These are phyloP conservation scores for Trypethelium eluteriae DNA, from an alignment of 495 filamentous ascomycete species.

Conservation along the genomic window DNA sequence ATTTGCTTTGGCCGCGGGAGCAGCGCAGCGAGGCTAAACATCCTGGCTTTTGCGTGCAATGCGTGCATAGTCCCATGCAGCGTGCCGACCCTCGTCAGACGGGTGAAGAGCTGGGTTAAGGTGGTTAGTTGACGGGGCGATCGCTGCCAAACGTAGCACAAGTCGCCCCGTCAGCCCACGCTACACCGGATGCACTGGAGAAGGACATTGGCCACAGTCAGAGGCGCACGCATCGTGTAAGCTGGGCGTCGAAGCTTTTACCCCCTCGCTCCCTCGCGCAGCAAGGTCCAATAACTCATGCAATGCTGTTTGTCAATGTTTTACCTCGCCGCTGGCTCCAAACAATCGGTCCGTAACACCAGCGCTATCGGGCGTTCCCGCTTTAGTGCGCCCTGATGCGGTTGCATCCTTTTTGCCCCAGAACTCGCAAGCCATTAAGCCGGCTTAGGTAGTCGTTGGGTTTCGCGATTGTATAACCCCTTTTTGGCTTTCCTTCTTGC, in stretches of 20 bases:
- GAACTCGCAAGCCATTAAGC: not conserved
- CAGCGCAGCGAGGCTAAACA: slow-evolving; percentile 7
- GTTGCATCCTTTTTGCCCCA: not conserved
- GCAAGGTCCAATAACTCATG: not conserved
- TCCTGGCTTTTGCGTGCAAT: slow-evolving; percentile 9
- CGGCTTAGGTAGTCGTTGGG: not conserved
- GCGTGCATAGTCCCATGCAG: slow-evolving; percentile 7
- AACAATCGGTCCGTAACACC: not conserved
- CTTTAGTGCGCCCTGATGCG: not conserved
- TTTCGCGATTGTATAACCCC: no score
- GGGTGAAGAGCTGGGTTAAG: slow-evolving; percentile 1
- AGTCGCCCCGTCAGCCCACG: not conserved
- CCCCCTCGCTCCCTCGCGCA: no score
- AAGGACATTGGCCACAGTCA: not conserved
- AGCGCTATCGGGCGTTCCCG: slow-evolving; percentile 7
- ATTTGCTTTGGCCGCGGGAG: slow-evolving; percentile 3
- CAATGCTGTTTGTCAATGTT: not conserved
- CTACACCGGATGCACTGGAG: not conserved
- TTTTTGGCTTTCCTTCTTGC: no score
- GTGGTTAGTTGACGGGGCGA: not conserved
- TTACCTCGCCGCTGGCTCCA: not conserved
- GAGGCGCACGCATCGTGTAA: not conserved
- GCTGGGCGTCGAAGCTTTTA: not conserved
- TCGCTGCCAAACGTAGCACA: not conserved
- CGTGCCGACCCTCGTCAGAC: slow-evolving; percentile 9